phyloP scores from a whole-genome alignment of 352 stramenopile species.

The Pythium coloratum region DNA sequence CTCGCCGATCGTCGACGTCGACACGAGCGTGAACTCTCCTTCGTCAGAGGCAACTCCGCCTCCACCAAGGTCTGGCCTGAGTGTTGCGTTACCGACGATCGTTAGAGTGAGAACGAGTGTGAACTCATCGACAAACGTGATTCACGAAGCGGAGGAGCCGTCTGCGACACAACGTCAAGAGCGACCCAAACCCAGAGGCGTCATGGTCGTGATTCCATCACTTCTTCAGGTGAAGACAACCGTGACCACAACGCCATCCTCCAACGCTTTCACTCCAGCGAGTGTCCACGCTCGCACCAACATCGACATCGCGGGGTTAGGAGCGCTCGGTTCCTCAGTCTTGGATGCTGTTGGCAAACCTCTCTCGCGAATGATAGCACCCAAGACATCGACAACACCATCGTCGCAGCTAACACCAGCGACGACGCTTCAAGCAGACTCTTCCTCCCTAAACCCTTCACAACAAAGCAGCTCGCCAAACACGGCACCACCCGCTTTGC shows the following conservation, averaged over 20 bases:
- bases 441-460: neutral
- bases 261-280: neutral
- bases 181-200: neutral
- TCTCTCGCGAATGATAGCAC: neutral
- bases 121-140: neutral
- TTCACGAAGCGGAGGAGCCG: neutral
- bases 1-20: neutral
- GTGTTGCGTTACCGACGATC: neutral
- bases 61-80: neutral
- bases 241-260: neutral
- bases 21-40: neutral
- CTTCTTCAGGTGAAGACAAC: neutral
- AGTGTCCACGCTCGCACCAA: neutral
- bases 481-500: neutral
- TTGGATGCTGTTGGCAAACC: neutral
- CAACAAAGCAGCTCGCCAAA: neutral
- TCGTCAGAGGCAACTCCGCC: neutral
- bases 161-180: neutral
- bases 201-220: neutral
- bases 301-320: neutral
- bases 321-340: neutral
- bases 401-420: neutral
- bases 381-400: neutral
- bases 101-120: neutral
- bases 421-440: neutral